Conservation (phyloP, 331 rosid genomes). For the Malus hybrid region DNA sequence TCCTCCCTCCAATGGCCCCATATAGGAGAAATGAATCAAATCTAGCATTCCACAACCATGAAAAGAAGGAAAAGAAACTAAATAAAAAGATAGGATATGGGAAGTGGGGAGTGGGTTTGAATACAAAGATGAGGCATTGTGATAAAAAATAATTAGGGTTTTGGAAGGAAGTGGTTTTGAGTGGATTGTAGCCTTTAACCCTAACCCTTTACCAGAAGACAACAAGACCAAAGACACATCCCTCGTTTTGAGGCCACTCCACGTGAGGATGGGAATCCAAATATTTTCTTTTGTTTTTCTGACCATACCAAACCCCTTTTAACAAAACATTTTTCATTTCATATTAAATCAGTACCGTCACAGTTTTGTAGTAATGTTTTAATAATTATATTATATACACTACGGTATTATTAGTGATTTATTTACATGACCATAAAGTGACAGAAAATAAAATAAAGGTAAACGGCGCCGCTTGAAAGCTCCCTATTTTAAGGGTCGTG, state of each 20-base stretch:
- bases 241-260: constrained; percentile 75
- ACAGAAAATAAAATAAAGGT: constrained; percentile 27
- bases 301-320: neutral
- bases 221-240: constrained; percentile 28
- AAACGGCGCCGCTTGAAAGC: constrained; percentile 44
- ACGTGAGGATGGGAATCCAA: constrained; percentile 69
- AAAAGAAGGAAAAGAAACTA: no score
- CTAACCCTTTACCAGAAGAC: constrained; percentile 20
- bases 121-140: no score
- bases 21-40: no score
- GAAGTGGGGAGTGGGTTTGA: no score
- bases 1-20: no score
- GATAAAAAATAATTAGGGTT: constrained; percentile 25
- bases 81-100: no score
- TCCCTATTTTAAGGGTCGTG: constrained; percentile 56
- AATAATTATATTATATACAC: neutral
- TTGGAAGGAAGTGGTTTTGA: constrained; percentile 14
- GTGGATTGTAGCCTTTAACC: constrained; percentile 39
- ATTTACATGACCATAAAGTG: constrained; percentile 29
- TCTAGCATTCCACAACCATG: no score
- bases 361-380: neutral
- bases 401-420: neutral
- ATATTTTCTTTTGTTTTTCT: constrained; percentile 12
- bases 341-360: neutral
- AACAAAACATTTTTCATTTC: constrained; percentile 1